Conservation (phyloP, 345 rosid genomes). For the Eucalyptus cladocalyx region DNA sequence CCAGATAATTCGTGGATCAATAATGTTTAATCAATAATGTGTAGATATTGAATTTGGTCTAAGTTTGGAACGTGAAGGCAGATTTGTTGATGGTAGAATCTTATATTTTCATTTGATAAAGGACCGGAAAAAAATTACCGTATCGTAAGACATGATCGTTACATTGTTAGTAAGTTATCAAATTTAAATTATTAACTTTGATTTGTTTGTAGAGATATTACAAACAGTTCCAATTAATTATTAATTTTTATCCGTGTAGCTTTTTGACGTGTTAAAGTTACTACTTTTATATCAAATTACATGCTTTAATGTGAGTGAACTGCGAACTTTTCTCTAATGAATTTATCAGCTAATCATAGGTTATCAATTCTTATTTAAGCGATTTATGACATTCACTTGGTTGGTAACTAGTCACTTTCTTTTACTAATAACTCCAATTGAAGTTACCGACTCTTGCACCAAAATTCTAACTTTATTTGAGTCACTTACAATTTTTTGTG, state of each 20-base stretch:
- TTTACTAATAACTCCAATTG: background rate
- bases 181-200: background rate
- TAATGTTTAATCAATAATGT: background rate
- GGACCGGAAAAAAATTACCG: background rate
- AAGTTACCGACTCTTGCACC: background rate
- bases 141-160: background rate
- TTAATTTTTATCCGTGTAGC: background rate
- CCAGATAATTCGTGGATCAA: background rate
- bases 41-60: background rate
- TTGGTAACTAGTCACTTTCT: background rate
- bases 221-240: background rate
- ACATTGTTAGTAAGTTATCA: background rate
- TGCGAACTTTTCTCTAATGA: background rate
- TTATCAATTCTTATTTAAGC: background rate
- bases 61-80: background rate
- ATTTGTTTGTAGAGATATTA: background rate
- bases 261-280: background rate
- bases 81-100: background rate
- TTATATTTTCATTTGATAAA: background rate
- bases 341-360: background rate
- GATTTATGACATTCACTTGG: background rate
- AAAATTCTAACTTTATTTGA: background rate
- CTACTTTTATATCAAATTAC: background rate
- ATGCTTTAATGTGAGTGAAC: background rate
- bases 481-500: background rate